phyloP scores from a whole-genome alignment of 2,329 filamentous ascomycete species.

The Pyricularia pennisetigena region DNA sequence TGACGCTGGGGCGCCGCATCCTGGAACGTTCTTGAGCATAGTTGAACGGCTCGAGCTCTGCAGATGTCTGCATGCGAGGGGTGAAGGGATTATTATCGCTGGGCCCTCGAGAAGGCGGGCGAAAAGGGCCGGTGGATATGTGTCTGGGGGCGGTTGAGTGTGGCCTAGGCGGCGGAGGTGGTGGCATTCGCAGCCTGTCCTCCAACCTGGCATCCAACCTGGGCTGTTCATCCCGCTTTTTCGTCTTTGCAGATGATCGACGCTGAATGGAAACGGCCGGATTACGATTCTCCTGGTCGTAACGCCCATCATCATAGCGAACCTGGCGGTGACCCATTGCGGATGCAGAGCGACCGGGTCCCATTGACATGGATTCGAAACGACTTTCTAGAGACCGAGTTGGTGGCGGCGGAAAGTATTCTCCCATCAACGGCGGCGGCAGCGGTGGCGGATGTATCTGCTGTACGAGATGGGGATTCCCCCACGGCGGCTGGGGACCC shows the following conservation, averaged over 20 bases:
- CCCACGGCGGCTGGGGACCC: conserved; percentile 8
- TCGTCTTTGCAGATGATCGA: conserved; percentile 30
- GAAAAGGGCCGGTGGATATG: conserved; percentile 16
- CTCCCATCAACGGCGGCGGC: conserved; percentile 2
- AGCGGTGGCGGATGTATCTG: neutral
- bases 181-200: conserved; percentile 38
- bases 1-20: conserved; percentile 22
- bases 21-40: conserved; percentile 9
- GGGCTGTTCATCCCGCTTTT: conserved; percentile 27
- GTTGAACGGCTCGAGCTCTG: conserved; percentile 23
- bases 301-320: conserved; percentile 28
- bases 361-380: neutral
- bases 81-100: conserved; percentile 20
- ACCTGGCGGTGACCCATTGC: conserved; percentile 24
- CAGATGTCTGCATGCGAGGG: conserved; percentile 19
- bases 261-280: conserved; percentile 20
- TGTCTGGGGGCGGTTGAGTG: conserved; percentile 20
- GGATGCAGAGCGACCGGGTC: conserved; percentile 22
- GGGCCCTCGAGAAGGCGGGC: conserved; percentile 15
- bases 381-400: conserved; percentile 6
- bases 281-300: conserved; percentile 25
- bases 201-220: conserved; percentile 14
- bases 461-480: neutral
- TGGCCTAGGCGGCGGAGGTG: conserved; percentile 22
- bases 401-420: conserved; percentile 12